Conservation (phyloP, 1,139 yeast genomes). For the Arxiozyma slooffiae region DNA sequence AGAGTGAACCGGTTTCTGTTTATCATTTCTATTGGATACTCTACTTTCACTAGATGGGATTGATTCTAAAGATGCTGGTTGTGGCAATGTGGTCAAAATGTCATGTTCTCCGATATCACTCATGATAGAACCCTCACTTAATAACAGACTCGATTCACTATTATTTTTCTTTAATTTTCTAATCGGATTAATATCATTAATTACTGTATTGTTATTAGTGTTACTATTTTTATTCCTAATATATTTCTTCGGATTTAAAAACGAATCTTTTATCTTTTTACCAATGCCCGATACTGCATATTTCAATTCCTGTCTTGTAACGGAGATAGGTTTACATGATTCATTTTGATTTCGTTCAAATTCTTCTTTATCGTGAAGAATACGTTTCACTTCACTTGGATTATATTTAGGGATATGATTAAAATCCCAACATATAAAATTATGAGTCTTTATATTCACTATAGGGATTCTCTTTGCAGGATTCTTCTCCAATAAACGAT, state of each 20-base stretch:
- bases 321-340: conserved; percentile 39
- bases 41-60: conserved; percentile 1
- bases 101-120: conserved; percentile 9
- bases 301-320: conserved; percentile 60
- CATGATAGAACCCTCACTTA: conserved; percentile 19
- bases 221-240: neutral
- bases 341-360: conserved; percentile 25
- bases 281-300: conserved; percentile 78
- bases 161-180: neutral
- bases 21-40: neutral
- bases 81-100: neutral
- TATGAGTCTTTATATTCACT: conserved; percentile 66
- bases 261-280: conserved; percentile 49
- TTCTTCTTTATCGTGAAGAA: conserved; percentile 15
- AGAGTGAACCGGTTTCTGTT: neutral
- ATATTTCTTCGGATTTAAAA: conserved; percentile 36
- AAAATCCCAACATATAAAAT: conserved; percentile 41
- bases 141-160: conserved; percentile 10
- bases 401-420: conserved; percentile 15
- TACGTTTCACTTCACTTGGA: conserved; percentile 11
- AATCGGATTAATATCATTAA: neutral
- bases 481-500: conserved; percentile 57
- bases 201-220: neutral
- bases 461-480: conserved; percentile 63
- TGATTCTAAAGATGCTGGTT: conserved; percentile 2